A percentile compares a stretch with the other conserved stretches of the same genome.
Conservation (phyloP, 192 early-diverging fungal genomes). For the Blastocladiella britannica region DNA sequence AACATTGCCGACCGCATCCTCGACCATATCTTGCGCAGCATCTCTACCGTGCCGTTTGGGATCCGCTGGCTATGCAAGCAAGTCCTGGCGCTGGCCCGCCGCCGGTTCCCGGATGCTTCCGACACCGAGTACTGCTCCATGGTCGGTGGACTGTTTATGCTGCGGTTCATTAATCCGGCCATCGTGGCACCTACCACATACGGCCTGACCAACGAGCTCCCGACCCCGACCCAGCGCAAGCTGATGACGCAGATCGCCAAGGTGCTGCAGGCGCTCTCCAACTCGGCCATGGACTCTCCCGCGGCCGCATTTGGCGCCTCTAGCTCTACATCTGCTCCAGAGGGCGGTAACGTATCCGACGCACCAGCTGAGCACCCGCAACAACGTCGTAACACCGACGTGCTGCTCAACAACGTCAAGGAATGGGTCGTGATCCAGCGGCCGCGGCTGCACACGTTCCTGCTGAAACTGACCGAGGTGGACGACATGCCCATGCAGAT, state of each 20-base stretch:
- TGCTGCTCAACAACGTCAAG: too few species aligned
- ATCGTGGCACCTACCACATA: conserved; percentile 90
- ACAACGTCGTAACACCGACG: too few species aligned
- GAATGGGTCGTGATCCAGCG: conserved; percentile 82
- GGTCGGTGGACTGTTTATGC: conserved; percentile 92
- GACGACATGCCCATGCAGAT: conserved; percentile 88
- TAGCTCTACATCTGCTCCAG: too few species aligned
- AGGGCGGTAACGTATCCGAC: too few species aligned
- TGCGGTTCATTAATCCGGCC: conserved; percentile 93
- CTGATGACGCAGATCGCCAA: conserved; percentile 87
- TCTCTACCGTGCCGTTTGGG: conserved; percentile 76
- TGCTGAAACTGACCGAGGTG: conserved; percentile 81
- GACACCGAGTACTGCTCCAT: conserved; percentile 78
- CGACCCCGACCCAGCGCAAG: conserved; percentile 56
- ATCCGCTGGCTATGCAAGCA: conserved; percentile 99
- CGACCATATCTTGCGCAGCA: conserved; percentile 58
- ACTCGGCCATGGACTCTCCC: conserved; percentile 77
- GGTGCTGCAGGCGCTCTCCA: conserved; percentile 83
- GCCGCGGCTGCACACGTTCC: conserved; percentile 60
- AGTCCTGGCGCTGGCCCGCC: conserved; percentile 74
- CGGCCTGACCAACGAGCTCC: conserved; percentile 69
- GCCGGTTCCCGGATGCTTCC: conserved; percentile 76
- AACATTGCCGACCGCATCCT: conserved; percentile 73
- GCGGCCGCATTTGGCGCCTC: conserved; percentile 75
- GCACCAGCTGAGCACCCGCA: too few species aligned